Percentiles rank a stretch among this genome's conserved stretches.
Evolutionary conservation across 805 yeast genomes (phyloP).

Genomic region (Pichia phayaonensis): DNA sequence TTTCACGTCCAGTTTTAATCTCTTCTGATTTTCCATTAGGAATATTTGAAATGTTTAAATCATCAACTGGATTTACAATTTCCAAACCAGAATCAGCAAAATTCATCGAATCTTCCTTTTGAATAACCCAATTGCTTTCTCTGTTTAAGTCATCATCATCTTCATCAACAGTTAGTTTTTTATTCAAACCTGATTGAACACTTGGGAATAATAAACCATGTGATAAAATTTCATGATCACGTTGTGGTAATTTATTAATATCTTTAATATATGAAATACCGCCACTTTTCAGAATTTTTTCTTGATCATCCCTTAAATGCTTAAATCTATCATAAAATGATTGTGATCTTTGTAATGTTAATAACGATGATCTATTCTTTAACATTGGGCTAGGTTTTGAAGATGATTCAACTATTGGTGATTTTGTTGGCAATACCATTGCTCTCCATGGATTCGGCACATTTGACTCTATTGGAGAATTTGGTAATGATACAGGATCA

Average conservation of each 20-base stretch:
- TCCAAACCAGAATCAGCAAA: background rate
- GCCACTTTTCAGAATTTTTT: slow-evolving; percentile 12
- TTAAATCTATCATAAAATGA: slow-evolving; percentile 15
- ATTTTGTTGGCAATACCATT: background rate
- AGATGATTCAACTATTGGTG: background rate
- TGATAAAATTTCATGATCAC: slow-evolving; percentile 2
- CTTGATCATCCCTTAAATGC: slow-evolving; percentile 14
- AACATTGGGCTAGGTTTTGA: background rate
- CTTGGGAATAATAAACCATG: slow-evolving; percentile 17
- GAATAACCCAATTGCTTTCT: background rate
- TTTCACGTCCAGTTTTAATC: background rate
- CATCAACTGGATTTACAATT: background rate
- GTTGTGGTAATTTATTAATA: slow-evolving; percentile 3
- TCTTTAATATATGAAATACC: slow-evolving; percentile 21
- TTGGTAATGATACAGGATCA: background rate
- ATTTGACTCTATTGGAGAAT: background rate
- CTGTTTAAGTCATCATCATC: background rate
- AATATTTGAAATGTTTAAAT: background rate
- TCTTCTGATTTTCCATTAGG: background rate
- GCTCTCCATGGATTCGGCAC: background rate
- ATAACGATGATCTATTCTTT: background rate
- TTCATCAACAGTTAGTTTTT: background rate
- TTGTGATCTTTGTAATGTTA: slow-evolving; percentile 5
- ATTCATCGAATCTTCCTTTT: background rate
- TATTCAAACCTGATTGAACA: slow-evolving; percentile 14